Conservation (phyloP, 2,329 filamentous ascomycete genomes). For the Epichloe elymi region DNA sequence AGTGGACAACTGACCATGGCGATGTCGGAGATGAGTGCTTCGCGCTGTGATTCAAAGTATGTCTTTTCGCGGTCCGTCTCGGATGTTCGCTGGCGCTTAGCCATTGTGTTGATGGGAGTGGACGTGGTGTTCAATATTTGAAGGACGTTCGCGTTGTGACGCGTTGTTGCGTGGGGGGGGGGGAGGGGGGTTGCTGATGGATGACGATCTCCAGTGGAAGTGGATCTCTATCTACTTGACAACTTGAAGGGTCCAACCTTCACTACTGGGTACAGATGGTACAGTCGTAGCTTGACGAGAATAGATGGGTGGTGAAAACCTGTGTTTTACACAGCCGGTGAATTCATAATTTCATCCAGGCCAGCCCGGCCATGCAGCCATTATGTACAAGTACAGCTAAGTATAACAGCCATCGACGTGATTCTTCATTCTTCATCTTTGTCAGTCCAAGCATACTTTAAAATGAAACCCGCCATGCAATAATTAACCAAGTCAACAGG, state of each 20-base stretch:
- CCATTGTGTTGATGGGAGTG: background rate
- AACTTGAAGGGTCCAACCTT: too few relatives aligned
- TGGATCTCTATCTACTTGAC: too few relatives aligned
- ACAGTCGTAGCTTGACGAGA: too few relatives aligned
- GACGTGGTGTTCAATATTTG: background rate
- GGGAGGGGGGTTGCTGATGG: background rate
- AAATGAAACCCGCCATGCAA: conserved; percentile 15
- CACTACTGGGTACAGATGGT: too few relatives aligned
- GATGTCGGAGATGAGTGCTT: conserved; percentile 58
- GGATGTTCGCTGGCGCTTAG: conserved; percentile 6
- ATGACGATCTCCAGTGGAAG: too few relatives aligned
- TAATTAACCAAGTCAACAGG: background rate
- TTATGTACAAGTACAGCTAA: conserved; percentile 1
- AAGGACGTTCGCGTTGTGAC: background rate
- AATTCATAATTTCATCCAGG: background rate
- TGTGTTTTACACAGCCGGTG: background rate
- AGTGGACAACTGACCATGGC: conserved; percentile 40
- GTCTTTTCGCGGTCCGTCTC: conserved; percentile 30
- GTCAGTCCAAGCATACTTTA: conserved; percentile 7
- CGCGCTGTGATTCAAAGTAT: conserved; percentile 67
- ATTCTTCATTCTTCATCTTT: background rate
- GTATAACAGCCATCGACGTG: background rate
- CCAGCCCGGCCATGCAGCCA: background rate
- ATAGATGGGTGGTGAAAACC: background rate
- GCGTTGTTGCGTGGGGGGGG: background rate